A percentile compares a stretch with the other conserved stretches of the same genome.
These are phyloP conservation scores for Coelastrella sp. DNA, from an alignment of 139 green algal genomes.

Conservation along the genomic window DNA sequence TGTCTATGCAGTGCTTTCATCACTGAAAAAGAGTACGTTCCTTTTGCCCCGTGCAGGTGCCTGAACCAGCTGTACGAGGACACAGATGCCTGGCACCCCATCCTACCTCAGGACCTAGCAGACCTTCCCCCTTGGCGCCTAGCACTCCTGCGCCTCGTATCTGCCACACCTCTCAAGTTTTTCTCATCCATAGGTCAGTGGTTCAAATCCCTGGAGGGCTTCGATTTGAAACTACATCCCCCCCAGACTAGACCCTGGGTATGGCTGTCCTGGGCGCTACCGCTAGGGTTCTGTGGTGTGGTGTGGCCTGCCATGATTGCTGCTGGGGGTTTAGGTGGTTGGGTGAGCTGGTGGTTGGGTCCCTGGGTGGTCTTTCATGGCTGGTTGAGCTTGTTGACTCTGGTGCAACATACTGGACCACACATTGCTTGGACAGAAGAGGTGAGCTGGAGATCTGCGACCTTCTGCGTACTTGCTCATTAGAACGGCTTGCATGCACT, in stretches of 20 bases:
- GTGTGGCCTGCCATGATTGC: conserved; percentile 53
- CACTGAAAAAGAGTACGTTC: not conserved
- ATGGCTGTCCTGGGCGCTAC: conserved; percentile 51
- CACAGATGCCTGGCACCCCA: conserved; percentile 56
- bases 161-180: conserved; percentile 60
- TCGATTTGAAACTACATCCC: conserved; percentile 61
- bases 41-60: not conserved
- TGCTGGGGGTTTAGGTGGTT: conserved; percentile 46
- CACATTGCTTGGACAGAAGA: conserved; percentile 55
- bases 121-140: not conserved
- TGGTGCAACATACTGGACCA: conserved; percentile 61
- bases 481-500: no score
- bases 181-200: conserved; percentile 55
- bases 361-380: conserved; percentile 71
- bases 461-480: no score
- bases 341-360: conserved; percentile 56
- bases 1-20: no score
- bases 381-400: conserved; percentile 57
- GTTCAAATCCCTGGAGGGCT: conserved; percentile 44
- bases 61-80: conserved; percentile 55
- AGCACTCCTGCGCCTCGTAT: conserved; percentile 16
- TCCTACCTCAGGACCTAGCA: conserved; percentile 11
- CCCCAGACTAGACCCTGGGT: conserved; percentile 18
- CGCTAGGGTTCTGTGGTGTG: conserved; percentile 51
- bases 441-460: no score